Evolutionary conservation across 2,329 filamentous ascomycete genomes (phyloP).

Genomic region (Fusarium protoensiforme): DNA sequence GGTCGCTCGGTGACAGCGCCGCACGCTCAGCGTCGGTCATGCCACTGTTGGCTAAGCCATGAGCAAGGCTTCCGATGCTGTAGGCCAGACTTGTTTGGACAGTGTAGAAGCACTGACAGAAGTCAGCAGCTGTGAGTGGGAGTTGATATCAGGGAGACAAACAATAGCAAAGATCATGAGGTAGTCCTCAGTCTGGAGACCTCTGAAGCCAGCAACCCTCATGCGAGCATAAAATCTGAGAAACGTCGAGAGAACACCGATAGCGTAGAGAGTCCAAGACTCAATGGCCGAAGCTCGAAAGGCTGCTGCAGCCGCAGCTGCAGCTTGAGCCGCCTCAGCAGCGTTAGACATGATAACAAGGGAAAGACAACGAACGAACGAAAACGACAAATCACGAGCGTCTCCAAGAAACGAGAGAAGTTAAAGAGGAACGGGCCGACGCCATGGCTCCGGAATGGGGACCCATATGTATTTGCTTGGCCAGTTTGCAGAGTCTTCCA

Average conservation of each 20-base stretch:
- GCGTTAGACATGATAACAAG: conserved; percentile 1
- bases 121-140: background rate
- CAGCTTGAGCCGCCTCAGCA: conserved; percentile 14
- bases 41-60: conserved; percentile 64
- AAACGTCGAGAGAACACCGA: conserved; percentile 41
- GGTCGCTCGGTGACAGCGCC: conserved; percentile 52
- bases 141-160: background rate
- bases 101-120: conserved; percentile 59
- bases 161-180: conserved; percentile 39
- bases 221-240: conserved; percentile 46
- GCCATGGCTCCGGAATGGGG: background rate
- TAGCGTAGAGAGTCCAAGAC: conserved; percentile 43
- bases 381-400: background rate
- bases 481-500: background rate
- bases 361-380: background rate
- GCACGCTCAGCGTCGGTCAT: conserved; percentile 62
- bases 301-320: conserved; percentile 10
- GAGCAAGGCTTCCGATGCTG: conserved; percentile 56
- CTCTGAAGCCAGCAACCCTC: conserved; percentile 35
- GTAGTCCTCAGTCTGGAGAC: conserved; percentile 45
- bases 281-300: conserved; percentile 33
- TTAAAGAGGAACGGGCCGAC: background rate
- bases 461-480: background rate
- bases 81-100: conserved; percentile 62
- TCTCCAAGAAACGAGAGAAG: background rate